Evolutionary conservation across 352 stramenopile species (phyloP), one percentile per base, ranked within the genome.

Genomic region (Pythium coloratum): DNA sequence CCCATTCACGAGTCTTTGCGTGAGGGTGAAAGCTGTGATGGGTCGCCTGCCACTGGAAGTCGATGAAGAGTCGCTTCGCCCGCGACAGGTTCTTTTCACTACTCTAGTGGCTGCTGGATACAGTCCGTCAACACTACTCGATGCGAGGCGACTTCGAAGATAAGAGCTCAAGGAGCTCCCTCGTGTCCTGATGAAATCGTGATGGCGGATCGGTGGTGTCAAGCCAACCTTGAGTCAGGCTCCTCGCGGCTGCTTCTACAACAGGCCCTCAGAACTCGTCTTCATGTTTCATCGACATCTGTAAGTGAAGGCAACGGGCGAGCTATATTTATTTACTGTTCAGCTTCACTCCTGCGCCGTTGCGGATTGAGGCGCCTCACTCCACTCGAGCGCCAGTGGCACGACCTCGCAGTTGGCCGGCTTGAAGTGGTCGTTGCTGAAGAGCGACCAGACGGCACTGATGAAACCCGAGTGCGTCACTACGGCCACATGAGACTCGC

Each of bases 401-500:
- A 76, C 61, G 51, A 76, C 70, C 57, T 76, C 70, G 38, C 70
- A 76, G 65, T 76, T 76, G 61, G 65, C 65, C 3, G 70, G 55
- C 36, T 75, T 68, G 44, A 85, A 79, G 12, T 57, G 65, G 7
- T 71, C 40, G 20, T 34, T 62, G 40, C 81, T 50, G 20, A 88
- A 73, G 12, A 88, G 70, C 32, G 79, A 76, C 66, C 77, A 84
- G 10, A 86, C 64, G 13, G 76, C 72, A 34, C 77, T 72, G 61
- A 93, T 91, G 64, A 91, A 93, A n/a, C 76, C 83, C 10, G 81
- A 88, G 68, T 93, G 85, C 5, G 78, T 78, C 55, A 88, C 79
- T 1, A 93, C 76, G 0, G 74, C 78, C 16, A 91, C 80, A 49
- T 86, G 74, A 13, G 59, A 70, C 68, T 93, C 80, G 3, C 71